phyloP scores from a whole-genome alignment of 306 rosid species.

The Ormosia semicastrata region DNA sequence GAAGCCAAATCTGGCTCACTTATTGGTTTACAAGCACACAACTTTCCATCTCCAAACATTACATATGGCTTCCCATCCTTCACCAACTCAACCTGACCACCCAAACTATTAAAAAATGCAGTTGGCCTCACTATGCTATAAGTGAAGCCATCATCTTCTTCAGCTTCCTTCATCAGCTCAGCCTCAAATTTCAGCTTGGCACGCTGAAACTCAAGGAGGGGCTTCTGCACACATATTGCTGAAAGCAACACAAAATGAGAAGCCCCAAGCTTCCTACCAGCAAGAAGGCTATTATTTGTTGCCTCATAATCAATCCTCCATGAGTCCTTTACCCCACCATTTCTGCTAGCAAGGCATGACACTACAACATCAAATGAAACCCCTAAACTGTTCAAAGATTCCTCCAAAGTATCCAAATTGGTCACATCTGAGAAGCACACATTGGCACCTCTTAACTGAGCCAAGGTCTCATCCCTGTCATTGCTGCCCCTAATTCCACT shows the following conservation, averaged over 20 bases:
- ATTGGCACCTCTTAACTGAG: constrained; percentile 68
- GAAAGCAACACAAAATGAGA: constrained; percentile 91
- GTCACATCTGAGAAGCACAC: constrained; percentile 88
- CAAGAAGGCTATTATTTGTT: constrained; percentile 78
- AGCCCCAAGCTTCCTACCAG: constrained; percentile 82
- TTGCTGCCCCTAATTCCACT: constrained; percentile 77
- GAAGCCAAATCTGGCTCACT: constrained; percentile 91
- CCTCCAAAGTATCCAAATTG: constrained; percentile 58
- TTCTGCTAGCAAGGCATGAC: constrained; percentile 92
- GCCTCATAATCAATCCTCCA: constrained; percentile 99
- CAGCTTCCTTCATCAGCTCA: constrained; percentile 64
- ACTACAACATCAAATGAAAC: constrained; percentile 76
- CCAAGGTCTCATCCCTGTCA: constrained; percentile 58
- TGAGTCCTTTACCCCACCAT: constrained; percentile 91
- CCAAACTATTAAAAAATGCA: constrained; percentile 94
- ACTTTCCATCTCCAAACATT: constrained; percentile 96
- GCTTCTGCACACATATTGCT: constrained; percentile 96
- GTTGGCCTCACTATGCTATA: constrained; percentile 95
- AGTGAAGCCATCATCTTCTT: constrained; percentile 55
- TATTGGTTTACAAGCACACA: constrained; percentile 95
- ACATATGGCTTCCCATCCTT: constrained; percentile 99
- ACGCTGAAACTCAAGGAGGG: constrained; percentile 91
- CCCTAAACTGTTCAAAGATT: constrained; percentile 49
- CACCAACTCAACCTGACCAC: constrained; percentile 97
- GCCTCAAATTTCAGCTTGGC: constrained; percentile 93